Evolutionary conservation across 306 rosid genomes (phyloP).

Genomic region (Vachellia pachyceras): DNA sequence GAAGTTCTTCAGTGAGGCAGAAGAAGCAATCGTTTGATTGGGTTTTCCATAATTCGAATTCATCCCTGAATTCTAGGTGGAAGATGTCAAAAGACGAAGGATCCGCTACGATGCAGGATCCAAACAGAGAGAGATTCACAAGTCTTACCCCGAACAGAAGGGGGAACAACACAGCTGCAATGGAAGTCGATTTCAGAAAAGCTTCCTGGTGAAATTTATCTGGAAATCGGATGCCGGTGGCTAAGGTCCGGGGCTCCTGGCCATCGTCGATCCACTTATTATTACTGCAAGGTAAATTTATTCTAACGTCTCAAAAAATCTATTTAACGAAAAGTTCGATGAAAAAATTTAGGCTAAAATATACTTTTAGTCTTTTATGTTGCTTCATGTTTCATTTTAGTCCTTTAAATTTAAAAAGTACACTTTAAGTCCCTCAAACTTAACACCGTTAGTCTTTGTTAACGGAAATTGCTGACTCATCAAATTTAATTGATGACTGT

Average conservation of each 20-base stretch:
- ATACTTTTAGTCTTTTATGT: no score
- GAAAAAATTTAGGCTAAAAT: no score
- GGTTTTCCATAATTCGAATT: constrained; percentile 49
- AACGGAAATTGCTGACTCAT: no score
- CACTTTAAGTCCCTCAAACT: no score
- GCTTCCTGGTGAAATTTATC: background rate
- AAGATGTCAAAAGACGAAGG: background rate
- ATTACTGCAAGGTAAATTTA: no score
- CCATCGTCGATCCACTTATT: background rate
- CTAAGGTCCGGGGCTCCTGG: background rate
- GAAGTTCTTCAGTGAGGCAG: constrained; percentile 59
- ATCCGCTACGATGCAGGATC: background rate
- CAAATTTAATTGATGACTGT: no score
- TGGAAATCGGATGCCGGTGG: background rate
- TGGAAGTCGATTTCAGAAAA: background rate
- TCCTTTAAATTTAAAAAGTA: no score
- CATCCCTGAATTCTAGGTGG: constrained; percentile 31
- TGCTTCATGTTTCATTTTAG: no score
- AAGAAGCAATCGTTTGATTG: constrained; percentile 48
- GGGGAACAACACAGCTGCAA: background rate
- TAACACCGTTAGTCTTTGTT: no score
- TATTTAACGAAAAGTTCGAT: no score
- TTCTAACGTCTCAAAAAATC: no score
- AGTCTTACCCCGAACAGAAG: background rate
- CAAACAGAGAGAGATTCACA: constrained; percentile 2